Evolutionary conservation across 352 stramenopile genomes (phyloP), one percentile per base, ranked within the genome.

Genomic region (Pythium pyrilobum): DNA sequence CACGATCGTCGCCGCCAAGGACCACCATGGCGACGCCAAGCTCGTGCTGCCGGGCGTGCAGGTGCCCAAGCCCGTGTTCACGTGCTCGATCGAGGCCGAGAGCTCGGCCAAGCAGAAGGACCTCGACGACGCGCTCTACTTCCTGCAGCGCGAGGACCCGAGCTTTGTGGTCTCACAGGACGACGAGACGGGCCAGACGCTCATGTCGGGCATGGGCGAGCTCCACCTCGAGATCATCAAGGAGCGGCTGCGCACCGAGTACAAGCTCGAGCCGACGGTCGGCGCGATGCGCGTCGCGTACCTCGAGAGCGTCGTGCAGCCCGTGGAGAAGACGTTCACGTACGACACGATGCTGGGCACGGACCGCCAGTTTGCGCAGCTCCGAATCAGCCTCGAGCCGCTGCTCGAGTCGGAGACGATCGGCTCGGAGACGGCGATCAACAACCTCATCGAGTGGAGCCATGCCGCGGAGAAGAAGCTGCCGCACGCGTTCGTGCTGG

Each of bases 101-200:
- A 93, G 81, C 5, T 79, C 76, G 25, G 76, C 79, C 2, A 80
- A 96, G 53, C 78, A 97, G 54, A 80, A 88, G 52, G 78, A 91
- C 34, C 71, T 98, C 6, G 88, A 91, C 25, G 69, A 88, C 12
- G 91, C 89, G 24, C 64, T 98, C 4, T 59, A 72, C 27, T 62
- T 79, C 39, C 52, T 92, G 36, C 79, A 92, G 62, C 74, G 76
- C 5, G 94, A 98, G 69, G 97, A 99, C 77, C 97, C 97, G 13
- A 99, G 95, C 42, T 96, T 99, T 50, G 76, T 96, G 28, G 92
- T 99, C 2, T 85, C 82, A 32, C 80, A 97, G 23, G 97, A 99
- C 69, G 69, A 88, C 6, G 95, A 99, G 58, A 98, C 89, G 8
- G 97, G 97, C 25, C 92, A 99, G 80, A 99, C 96, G 39, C 95